Base-by-base conservation (phyloP, 805 yeast genomes). In the Yamadazyma ubonensis region DNA sequence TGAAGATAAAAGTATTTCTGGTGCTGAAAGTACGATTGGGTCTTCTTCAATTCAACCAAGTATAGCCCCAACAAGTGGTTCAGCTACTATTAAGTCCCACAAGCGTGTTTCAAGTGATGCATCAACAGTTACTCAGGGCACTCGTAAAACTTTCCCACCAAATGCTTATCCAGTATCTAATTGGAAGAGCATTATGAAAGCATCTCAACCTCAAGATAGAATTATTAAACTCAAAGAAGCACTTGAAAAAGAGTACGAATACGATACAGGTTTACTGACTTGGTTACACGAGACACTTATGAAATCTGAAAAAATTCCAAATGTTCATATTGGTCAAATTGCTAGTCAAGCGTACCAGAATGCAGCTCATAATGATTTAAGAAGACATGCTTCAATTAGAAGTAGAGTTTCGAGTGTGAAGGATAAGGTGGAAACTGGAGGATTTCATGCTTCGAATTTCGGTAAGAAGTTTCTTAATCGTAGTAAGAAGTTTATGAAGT, bases 271-370 rank as follows among this genome's bases (percentile, higher is more conserved):
- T 1, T 57, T 83, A n/a, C 70, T 70, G 17, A 62, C 68, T 1
- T 83, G 86, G 83, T 63, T 80, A 54, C 56, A 50, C 55, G 78
- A 54, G 58, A 64, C 70, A 49, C 66, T 65, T 58, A 71, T 47
- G 54, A 67, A 49, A 52, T 59, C 62, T 1, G 62, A 58, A 33
- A 52, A 49, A 22, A 49, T 61, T 7, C 54, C 64, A n/a, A 61
- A 50, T 41, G 68, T 67, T 19, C 73, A 60, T 42, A 65, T 74
- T 36, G 80, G 81, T 0, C 69, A 68, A 14, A 73, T 79, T 45
- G 89, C 83, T 2, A 65, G 75, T 21, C 78, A 74, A 39, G 88
- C 87, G 1, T 82, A 81, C 55, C 79, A 77, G 27, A 79, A 81
- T 51, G 84, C 86, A 1, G 68, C 76, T 5, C 77, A 76, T 50